These are phyloP conservation scores for Begonia loranthoides DNA, from an alignment of 306 rosid species.

Conservation along the genomic window DNA sequence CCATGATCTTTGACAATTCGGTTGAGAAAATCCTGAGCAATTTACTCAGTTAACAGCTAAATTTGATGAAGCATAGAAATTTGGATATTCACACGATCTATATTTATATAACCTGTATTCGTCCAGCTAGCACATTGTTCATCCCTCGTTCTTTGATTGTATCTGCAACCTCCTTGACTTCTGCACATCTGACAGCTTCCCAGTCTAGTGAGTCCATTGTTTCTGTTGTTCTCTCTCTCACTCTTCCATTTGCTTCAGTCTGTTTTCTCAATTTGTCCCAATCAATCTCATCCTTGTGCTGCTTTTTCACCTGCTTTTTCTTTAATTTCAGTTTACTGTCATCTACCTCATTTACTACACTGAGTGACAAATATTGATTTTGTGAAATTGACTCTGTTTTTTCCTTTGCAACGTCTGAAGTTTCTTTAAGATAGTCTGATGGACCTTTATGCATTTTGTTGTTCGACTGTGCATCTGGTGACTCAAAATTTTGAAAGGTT, in stretches of 20 bases:
- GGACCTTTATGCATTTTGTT: constrained; percentile 14
- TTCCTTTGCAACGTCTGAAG: constrained; percentile 21
- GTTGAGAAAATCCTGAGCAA: constrained; percentile 71
- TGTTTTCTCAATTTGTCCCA: constrained; percentile 71
- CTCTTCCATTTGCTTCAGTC: constrained; percentile 46
- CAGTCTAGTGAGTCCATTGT: constrained; percentile 91
- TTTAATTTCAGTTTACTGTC: constrained; percentile 29
- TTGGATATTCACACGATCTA: neutral
- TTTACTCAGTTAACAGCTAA: constrained; percentile 17
- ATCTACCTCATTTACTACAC: constrained; percentile 30
- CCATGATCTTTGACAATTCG: constrained; percentile 82
- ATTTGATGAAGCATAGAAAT: neutral
- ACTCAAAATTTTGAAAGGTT: constrained; percentile 14
- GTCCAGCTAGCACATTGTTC: constrained; percentile 84
- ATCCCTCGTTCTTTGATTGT: constrained; percentile 85
- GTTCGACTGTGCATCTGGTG: constrained; percentile 9
- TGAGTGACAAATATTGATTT: constrained; percentile 15
- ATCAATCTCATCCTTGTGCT: constrained; percentile 26
- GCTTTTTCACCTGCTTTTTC: constrained; percentile 33
- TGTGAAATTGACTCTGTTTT: constrained; percentile 20
- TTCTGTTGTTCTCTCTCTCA: constrained; percentile 40
- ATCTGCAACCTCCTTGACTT: constrained; percentile 61
- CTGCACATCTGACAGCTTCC: constrained; percentile 88
- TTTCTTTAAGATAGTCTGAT: constrained; percentile 19
- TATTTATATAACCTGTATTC: constrained; percentile 53